phyloP scores from a whole-genome alignment of 2,329 filamentous ascomycete genomes.

The Trichoderma sp. region DNA sequence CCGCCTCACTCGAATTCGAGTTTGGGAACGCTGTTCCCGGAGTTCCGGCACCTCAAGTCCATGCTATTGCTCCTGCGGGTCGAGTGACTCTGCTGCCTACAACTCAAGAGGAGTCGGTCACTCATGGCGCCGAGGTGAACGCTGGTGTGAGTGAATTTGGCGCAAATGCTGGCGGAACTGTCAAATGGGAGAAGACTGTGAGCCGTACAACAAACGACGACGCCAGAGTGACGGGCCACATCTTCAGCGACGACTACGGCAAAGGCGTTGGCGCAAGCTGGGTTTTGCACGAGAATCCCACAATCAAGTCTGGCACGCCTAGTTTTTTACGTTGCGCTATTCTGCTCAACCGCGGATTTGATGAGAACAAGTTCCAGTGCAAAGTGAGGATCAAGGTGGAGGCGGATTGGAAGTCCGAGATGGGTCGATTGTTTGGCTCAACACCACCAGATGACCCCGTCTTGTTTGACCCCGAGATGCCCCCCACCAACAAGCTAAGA shows the following conservation, averaged over 20 bases:
- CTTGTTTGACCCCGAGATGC: slow-evolving; percentile 25
- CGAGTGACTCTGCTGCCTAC: slow-evolving; percentile 19
- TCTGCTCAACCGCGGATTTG: slow-evolving; percentile 20
- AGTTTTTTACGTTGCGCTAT: slow-evolving; percentile 21
- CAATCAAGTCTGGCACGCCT: slow-evolving; percentile 19
- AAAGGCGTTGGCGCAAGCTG: slow-evolving; percentile 26
- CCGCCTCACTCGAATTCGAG: slow-evolving; percentile 27
- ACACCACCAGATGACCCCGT: slow-evolving; percentile 27
- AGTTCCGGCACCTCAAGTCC: slow-evolving; percentile 20
- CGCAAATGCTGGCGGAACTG: slow-evolving; percentile 22
- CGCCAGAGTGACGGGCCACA: slow-evolving; percentile 21
- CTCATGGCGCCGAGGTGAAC: slow-evolving; percentile 14
- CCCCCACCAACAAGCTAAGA: slow-evolving; percentile 25
- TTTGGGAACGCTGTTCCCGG: slow-evolving; percentile 25
- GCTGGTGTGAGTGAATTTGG: slow-evolving; percentile 22
- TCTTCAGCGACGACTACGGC: slow-evolving; percentile 27
- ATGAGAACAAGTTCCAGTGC: slow-evolving; percentile 33
- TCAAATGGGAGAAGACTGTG: slow-evolving; percentile 29
- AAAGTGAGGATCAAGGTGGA: slow-evolving; percentile 31
- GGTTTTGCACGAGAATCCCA: slow-evolving; percentile 25
- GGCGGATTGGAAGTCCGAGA: slow-evolving; percentile 33
- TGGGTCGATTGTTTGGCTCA: slow-evolving; percentile 32
- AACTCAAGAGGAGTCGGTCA: slow-evolving; percentile 19
- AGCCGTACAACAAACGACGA: slow-evolving; percentile 23
- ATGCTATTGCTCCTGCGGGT: slow-evolving; percentile 26